Evolutionary conservation across 352 stramenopile species (phyloP), one percentile per base, ranked within the genome.

Genomic region (Phytopythium montanum): DNA sequence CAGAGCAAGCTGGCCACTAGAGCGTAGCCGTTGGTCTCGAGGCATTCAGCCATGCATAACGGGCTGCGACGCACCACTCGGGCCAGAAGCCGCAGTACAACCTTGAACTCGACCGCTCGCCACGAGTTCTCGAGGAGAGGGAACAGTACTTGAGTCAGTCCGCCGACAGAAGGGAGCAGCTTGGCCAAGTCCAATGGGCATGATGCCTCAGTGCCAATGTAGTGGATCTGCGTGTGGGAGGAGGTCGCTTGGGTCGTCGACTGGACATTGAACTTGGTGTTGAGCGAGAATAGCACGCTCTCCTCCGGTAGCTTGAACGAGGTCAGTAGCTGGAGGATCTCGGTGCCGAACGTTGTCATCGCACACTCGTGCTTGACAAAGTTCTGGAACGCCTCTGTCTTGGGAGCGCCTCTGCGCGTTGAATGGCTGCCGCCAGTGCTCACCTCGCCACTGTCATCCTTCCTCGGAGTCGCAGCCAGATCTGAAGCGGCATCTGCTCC

Each of bases 281-380:
- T 92, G 19, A 88, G 56, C 0, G 79, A 79, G 48, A 88, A 90
- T 3, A 91, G 38, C 12, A 89, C 59, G 3, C 69, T 51, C 7
- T 82, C 74, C 57, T 91, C 80, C 1, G 66, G 16, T n/a, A 90
- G 51, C 56, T 79, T 88, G 39, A 88, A 92, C 39, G 61, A 72
- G 31, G 70, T 72, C 7, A 94, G 59, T 4, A 84, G 50, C 13
- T 66, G 41, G 10, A 92, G 69, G n/a, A 90, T 75, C 59, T 94
- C 85, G 34, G 59, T 60, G 6, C 85, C 85, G 54, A 92, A 81
- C 10, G 69, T 52, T 48, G 68, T 81, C 71, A 89, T 76, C 0
- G 74, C 62, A 61, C 85, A 94, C 8, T 88, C 74, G 9, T 74
- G 54, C 46, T 76, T 79, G 21, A 94, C 45, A 61, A 92, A 92